Conservation (phyloP, 441 rosid species). For the Codiaeum variegatum region DNA sequence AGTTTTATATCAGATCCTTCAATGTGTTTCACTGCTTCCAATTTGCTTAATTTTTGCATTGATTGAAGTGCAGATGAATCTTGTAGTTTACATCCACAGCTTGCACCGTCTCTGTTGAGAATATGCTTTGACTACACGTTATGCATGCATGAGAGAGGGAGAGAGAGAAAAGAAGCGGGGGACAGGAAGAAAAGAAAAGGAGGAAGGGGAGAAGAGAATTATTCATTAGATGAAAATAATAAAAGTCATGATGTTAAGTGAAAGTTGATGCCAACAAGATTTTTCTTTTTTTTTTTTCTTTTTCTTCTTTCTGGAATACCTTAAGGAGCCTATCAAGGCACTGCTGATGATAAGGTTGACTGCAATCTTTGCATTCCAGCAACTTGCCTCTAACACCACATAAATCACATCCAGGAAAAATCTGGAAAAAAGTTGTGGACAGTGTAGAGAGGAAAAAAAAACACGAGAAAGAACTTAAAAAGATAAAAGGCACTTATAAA, state of each 20-base stretch:
- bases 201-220: background rate
- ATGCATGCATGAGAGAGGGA: conserved; percentile 10
- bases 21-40: conserved; percentile 20
- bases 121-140: conserved; percentile 19
- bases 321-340: conserved; percentile 20
- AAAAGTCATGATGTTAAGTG: background rate
- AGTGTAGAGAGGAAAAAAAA: conserved; percentile 1
- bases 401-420: conserved; percentile 18
- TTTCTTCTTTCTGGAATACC: conserved; percentile 20
- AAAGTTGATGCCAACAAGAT: conserved; percentile 2
- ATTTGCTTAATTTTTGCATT: conserved; percentile 15
- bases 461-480: background rate
- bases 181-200: background rate
- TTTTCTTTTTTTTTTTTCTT: background rate
- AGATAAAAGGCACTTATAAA: background rate
- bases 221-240: background rate
- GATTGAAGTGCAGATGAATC: conserved; percentile 22
- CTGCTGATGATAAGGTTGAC: conserved; percentile 24
- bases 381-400: conserved; percentile 27
- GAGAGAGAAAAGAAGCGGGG: conserved; percentile 2
- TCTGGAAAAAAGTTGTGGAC: conserved; percentile 19
- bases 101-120: conserved; percentile 17
- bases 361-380: conserved; percentile 26
- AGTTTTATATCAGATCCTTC: conserved; percentile 16
- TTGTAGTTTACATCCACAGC: conserved; percentile 26